phyloP scores from a whole-genome alignment of 2,329 filamentous ascomycete genomes.

The Stagonosporopsis chrysanthemi region DNA sequence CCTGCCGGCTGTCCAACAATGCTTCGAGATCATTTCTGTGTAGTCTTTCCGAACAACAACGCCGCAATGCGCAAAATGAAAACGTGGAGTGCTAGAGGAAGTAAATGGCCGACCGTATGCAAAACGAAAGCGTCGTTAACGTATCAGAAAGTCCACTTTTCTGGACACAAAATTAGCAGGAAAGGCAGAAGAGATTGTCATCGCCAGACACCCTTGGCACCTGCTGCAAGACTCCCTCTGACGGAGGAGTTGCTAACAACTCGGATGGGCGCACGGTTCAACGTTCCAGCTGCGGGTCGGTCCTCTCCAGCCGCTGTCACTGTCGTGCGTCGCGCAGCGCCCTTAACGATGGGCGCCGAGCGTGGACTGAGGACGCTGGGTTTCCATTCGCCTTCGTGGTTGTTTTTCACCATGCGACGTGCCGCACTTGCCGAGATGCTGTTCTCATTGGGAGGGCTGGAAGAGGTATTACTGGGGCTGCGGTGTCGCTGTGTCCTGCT shows the following conservation, averaged over 20 bases:
- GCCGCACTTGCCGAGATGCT: slow-evolving; percentile 69
- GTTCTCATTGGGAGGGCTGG: slow-evolving; percentile 65
- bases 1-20: slow-evolving; percentile 4
- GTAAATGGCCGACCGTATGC: slow-evolving; percentile 11
- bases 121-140: slow-evolving; percentile 5
- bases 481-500: slow-evolving; percentile 60
- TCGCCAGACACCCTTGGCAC: slow-evolving; percentile 45
- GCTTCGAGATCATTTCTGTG: slow-evolving; percentile 3
- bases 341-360: slow-evolving; percentile 66
- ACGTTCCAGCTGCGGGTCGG: slow-evolving; percentile 32
- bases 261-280: slow-evolving; percentile 44
- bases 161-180: slow-evolving; percentile 14
- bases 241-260: slow-evolving; percentile 41
- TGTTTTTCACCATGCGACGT: slow-evolving; percentile 69
- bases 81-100: neutral
- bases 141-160: slow-evolving; percentile 11
- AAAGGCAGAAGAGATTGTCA: slow-evolving; percentile 23
- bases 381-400: slow-evolving; percentile 64
- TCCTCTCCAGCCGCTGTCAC: slow-evolving; percentile 45
- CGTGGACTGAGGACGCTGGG: slow-evolving; percentile 68
- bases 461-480: slow-evolving; percentile 59
- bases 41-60: slow-evolving; percentile 2
- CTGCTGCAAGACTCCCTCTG: slow-evolving; percentile 42
- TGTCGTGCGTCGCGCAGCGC: slow-evolving; percentile 48
- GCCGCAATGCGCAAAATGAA: slow-evolving; percentile 3